A percentile compares a stretch with the other conserved stretches of the same genome.
Conservation (phyloP, 2,329 filamentous ascomycete genomes). For the Cercospora beticola region DNA sequence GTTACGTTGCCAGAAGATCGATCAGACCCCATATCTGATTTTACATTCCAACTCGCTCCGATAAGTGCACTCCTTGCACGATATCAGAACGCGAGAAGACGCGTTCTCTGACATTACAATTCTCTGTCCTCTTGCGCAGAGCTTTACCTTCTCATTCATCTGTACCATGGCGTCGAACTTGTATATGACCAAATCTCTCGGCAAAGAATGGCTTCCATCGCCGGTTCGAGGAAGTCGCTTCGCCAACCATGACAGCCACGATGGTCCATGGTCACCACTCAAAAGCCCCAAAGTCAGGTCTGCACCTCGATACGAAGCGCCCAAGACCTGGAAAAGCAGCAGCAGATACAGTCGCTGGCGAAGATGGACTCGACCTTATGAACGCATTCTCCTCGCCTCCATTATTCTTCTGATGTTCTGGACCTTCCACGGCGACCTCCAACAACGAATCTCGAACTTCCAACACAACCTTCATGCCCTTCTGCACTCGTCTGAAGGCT, state of each 20-base stretch:
- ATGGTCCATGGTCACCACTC: constrained; percentile 8
- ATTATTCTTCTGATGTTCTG: background rate
- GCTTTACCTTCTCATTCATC: background rate
- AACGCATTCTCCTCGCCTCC: constrained; percentile 5
- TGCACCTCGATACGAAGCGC: background rate
- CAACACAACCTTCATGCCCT: background rate
- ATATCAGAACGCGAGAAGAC: background rate
- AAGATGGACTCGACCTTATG: constrained; percentile 11
- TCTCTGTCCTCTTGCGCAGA: background rate
- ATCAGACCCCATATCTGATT: background rate
- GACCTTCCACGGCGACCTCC: constrained; percentile 1
- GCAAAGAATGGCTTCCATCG: constrained; percentile 16
- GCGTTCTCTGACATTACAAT: background rate
- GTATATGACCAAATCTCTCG: constrained; percentile 18
- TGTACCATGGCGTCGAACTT: constrained; percentile 11
- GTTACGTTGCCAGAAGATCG: background rate
- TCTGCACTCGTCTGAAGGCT: background rate
- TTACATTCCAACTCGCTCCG: background rate
- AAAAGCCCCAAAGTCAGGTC: constrained; percentile 3
- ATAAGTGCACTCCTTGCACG: background rate
- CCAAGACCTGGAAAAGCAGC: background rate
- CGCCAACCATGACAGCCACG: background rate
- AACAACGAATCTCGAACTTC: constrained; percentile 7
- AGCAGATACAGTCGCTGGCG: background rate
- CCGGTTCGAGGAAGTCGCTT: background rate